Evolutionary conservation across 2,329 filamentous ascomycete genomes (phyloP).

Genomic region (Helotiales sp.): DNA sequence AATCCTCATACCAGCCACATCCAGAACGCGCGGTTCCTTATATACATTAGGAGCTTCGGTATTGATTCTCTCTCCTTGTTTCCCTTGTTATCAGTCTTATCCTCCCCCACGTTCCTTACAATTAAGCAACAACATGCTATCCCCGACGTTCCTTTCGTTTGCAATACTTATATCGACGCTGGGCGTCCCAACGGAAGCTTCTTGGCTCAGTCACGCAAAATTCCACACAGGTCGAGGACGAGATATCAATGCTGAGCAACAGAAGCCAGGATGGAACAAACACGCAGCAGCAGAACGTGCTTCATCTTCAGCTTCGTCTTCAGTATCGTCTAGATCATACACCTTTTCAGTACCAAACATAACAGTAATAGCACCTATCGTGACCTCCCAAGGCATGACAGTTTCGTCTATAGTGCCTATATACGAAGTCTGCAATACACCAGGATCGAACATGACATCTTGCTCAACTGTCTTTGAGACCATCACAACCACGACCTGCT

Average conservation of each 20-base stretch:
- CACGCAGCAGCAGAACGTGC: background rate
- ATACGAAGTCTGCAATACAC: conserved; percentile 25
- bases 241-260: background rate
- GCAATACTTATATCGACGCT: conserved; percentile 9
- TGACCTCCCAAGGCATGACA: conserved; percentile 20
- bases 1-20: background rate
- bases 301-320: background rate
- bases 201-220: conserved; percentile 13
- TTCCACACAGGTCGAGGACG: background rate
- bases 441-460: conserved; percentile 15
- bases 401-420: conserved; percentile 22
- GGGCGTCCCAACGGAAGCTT: conserved; percentile 8
- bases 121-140: conserved; percentile 5
- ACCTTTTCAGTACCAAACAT: conserved; percentile 15
- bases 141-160: background rate
- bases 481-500: conserved; percentile 23
- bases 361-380: conserved; percentile 6
- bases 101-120: background rate
- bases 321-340: conserved; percentile 6
- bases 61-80: background rate
- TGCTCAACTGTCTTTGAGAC: conserved; percentile 24
- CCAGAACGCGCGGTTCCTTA: background rate
- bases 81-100: background rate
- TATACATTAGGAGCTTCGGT: background rate
- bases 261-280: background rate